Evolutionary conservation across 345 rosid genomes (phyloP).

Genomic region (Brassica nigra): DNA sequence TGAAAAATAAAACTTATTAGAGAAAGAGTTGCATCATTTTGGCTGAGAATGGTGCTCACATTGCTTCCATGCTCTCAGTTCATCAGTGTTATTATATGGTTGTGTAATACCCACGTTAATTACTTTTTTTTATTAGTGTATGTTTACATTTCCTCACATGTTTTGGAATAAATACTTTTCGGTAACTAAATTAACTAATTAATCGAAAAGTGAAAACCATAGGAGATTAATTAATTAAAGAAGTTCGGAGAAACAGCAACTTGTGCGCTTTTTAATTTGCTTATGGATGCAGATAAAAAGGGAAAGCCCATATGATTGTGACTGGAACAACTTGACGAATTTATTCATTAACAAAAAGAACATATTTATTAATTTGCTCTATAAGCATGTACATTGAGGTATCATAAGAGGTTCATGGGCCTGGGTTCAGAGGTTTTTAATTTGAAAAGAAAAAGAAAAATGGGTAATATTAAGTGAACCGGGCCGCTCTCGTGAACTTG

Average conservation of each 20-base stretch:
- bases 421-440: neutral
- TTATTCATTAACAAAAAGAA: neutral
- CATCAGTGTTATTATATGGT: neutral
- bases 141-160: conserved; percentile 18
- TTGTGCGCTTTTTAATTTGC: conserved; percentile 21
- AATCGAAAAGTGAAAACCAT: neutral
- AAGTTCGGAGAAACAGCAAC: conserved; percentile 13
- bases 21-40: neutral
- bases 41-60: neutral
- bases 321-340: conserved; percentile 17
- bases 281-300: conserved; percentile 23
- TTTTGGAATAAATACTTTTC: conserved; percentile 11
- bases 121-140: neutral
- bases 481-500: neutral
- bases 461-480: neutral
- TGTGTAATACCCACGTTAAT: neutral
- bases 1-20: neutral
- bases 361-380: neutral
- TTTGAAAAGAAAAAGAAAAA: neutral
- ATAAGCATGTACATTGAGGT: neutral
- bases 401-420: no score
- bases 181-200: neutral
- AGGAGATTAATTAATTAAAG: neutral
- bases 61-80: conserved; percentile 22
- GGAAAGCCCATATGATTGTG: conserved; percentile 26